Evolutionary conservation across 257 asterid species (phyloP), one percentile per base, ranked within the genome.

Genomic region (Nicotiana sylvestris): DNA sequence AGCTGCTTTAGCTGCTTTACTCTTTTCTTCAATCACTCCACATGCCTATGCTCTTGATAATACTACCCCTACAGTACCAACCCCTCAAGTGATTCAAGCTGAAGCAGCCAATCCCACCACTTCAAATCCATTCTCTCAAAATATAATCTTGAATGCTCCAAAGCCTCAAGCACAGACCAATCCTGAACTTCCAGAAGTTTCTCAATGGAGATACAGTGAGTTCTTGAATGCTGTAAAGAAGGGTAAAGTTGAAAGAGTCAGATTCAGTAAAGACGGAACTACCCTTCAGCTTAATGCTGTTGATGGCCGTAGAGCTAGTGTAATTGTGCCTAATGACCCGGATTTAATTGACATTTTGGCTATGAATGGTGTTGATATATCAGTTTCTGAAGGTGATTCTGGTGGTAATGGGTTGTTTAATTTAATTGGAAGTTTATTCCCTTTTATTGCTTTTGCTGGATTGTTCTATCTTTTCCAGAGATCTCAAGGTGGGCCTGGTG

Each of bases 401-500:
- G 51, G 92, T 2, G 98, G 98, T 9, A 93, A 92, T 82, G 99
- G 99, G 51, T 84, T 96, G 72, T 91, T 96, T 68, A 82, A 83
- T 84, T 88, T 96, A n/a, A 89, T 96, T 61, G 98, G 97, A 80
- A 96, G 92, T 87, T 81, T 94, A 65, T 94, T 94, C 60, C 99
- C 99, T 0, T 1, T 93, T 33, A 80, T 96, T 5, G 99, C 98
- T 18, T 88, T 96, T 37, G 98, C 92, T 5, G 98, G 99, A 69
- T 93, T 96, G 70, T 96, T 92, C 89, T 90, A 91, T 53, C 86
- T 96, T 62, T 96, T 96, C 83, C 78, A 93, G 82, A 90, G 99
- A 43, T 87, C 98, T 58, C 99, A 96, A 87, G 99, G 99, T 0
- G 99, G 99, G 6, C 98, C 98, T 0, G 99, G 98, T 0, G 99